phyloP scores from a whole-genome alignment of 192 early-diverging fungal species.

The Backusella liffmaniae region DNA sequence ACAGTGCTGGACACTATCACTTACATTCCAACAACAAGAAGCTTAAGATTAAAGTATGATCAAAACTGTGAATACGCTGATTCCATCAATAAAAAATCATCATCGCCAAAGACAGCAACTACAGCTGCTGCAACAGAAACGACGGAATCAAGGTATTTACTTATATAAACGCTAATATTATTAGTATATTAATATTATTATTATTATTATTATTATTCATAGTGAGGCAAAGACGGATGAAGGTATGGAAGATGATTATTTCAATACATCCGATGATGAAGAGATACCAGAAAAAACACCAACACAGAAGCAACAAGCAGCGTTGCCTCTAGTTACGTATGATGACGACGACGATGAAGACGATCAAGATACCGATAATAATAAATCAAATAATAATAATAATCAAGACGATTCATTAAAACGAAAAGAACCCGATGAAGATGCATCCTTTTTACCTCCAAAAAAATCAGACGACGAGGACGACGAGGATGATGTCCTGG shows the following conservation, averaged over 20 bases:
- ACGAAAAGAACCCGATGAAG: background rate
- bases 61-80: constrained; percentile 54
- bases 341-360: constrained; percentile 29
- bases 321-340: constrained; percentile 25
- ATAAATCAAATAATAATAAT: background rate
- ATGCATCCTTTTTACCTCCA: background rate
- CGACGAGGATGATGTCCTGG: constrained; percentile 6
- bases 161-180: no score
- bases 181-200: background rate
- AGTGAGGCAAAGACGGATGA: constrained; percentile 9
- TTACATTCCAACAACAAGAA: constrained; percentile 64
- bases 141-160: constrained; percentile 27
- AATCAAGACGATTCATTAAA: background rate
- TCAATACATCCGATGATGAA: constrained; percentile 69
- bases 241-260: constrained; percentile 83
- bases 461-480: constrained; percentile 8
- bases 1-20: constrained; percentile 55
- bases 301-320: background rate
- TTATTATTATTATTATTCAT: background rate
- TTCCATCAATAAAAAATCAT: constrained; percentile 26
- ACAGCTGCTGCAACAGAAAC: background rate
- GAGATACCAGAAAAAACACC: constrained; percentile 29
- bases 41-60: constrained; percentile 58
- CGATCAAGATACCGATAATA: background rate
- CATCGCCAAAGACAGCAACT: background rate